These are phyloP conservation scores for Suillus ampliporus DNA, from an alignment of 768 basidiomycete species.

Conservation along the genomic window DNA sequence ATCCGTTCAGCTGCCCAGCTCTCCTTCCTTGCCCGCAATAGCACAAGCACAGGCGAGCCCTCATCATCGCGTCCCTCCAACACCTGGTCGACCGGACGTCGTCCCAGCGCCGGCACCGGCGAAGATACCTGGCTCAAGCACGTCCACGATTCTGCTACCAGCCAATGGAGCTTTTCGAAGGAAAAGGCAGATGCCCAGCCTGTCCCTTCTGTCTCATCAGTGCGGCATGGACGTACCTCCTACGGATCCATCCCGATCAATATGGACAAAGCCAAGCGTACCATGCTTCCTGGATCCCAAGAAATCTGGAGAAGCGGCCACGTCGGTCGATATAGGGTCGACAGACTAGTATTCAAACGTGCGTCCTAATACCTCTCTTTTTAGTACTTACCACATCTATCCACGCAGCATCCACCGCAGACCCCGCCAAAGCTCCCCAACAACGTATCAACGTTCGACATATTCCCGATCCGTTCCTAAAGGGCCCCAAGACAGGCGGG, in stretches of 20 bases:
- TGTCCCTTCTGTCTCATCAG: slow-evolving; percentile 22
- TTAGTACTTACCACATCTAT: slow-evolving; percentile 10
- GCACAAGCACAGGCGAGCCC: slow-evolving; percentile 16
- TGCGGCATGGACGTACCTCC: slow-evolving; percentile 31
- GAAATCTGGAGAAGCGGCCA: slow-evolving; percentile 73
- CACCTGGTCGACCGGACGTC: slow-evolving; percentile 16
- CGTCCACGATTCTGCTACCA: slow-evolving; percentile 48
- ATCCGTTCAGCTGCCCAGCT: slow-evolving; percentile 37
- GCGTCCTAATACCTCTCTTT: slow-evolving; percentile 24
- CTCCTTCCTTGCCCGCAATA: slow-evolving; percentile 28
- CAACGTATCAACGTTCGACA: slow-evolving; percentile 71
- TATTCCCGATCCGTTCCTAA: slow-evolving; percentile 54
- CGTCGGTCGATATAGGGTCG: slow-evolving; percentile 69
- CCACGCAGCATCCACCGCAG: slow-evolving; percentile 44
- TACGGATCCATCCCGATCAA: slow-evolving; percentile 18
- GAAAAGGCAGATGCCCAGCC: slow-evolving; percentile 49
- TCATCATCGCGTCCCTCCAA: slow-evolving; percentile 11
- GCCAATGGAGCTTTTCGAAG: slow-evolving; percentile 64
- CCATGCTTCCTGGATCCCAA: slow-evolving; percentile 38
- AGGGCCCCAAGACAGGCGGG: slow-evolving; percentile 50
- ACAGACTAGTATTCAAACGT: slow-evolving; percentile 45
- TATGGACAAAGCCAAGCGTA: slow-evolving; percentile 22
- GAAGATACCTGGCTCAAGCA: slow-evolving; percentile 49
- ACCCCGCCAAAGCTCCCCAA: slow-evolving; percentile 63
- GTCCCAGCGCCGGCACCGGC: slow-evolving; percentile 40